Evolutionary conservation across 2,329 filamentous ascomycete species (phyloP).

Genomic region (Drechmeria coniospora): DNA sequence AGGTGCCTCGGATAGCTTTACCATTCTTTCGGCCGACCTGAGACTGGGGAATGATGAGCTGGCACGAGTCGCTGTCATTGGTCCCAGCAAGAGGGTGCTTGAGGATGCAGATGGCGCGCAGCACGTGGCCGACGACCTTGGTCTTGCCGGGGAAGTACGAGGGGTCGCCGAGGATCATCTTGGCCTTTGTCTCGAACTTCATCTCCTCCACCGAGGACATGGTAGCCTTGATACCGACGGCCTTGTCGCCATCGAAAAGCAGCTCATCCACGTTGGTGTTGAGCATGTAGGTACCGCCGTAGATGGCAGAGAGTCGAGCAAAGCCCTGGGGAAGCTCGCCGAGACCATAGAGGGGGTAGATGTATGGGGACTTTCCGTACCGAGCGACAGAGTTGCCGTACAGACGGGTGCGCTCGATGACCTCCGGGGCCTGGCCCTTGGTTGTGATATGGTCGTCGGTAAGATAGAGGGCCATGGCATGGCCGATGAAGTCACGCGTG

Average conservation of each 20-base stretch:
- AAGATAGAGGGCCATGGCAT: constrained; percentile 93
- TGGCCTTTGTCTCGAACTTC: constrained; percentile 91
- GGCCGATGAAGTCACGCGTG: constrained; percentile 91
- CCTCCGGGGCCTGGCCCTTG: constrained; percentile 61
- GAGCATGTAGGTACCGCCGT: constrained; percentile 98
- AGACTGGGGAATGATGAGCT: constrained; percentile 95
- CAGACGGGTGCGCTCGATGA: constrained; percentile 80
- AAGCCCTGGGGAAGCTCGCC: constrained; percentile 97
- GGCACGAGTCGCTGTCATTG: constrained; percentile 73
- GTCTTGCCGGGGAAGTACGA: constrained; percentile 92
- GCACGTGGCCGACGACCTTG: constrained; percentile 71
- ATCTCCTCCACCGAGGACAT: constrained; percentile 85
- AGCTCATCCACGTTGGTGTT: constrained; percentile 91
- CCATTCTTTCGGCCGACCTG: constrained; percentile 95
- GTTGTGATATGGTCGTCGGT: constrained; percentile 74
- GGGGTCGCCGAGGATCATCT: constrained; percentile 90
- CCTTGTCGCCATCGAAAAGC: constrained; percentile 68
- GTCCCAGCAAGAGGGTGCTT: constrained; percentile 90
- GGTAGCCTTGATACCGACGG: constrained; percentile 91
- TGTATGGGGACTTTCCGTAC: constrained; percentile 97
- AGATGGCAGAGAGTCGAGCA: constrained; percentile 92
- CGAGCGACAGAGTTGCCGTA: constrained; percentile 97
- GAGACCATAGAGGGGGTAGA: constrained; percentile 95
- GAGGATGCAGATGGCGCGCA: constrained; percentile 94
- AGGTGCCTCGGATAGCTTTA: constrained; percentile 32